Conservation (phyloP, 768 basidiomycete species). For the Crassisporium funariophilum region DNA sequence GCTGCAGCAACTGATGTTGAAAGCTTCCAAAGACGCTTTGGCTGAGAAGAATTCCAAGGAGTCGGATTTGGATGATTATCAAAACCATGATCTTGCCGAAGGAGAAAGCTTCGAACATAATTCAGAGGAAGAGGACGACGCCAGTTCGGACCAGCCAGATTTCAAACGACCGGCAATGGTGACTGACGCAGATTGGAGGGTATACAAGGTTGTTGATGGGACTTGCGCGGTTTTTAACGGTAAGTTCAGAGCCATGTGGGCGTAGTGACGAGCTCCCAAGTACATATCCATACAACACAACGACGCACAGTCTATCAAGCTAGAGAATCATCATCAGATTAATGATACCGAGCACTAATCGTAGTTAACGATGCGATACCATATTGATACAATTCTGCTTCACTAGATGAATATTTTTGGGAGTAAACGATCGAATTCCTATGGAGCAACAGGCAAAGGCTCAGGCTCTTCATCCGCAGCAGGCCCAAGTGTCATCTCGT, state of each 20-base stretch:
- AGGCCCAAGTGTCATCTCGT: slow-evolving; percentile 79
- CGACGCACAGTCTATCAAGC: too few species aligned
- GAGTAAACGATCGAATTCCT: too few species aligned
- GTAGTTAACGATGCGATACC: too few species aligned
- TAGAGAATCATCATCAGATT: too few species aligned
- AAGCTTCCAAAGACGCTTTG: slow-evolving; percentile 8
- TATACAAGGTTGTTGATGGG: slow-evolving; percentile 50
- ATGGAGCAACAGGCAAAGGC: too few species aligned
- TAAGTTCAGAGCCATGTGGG: slow-evolving; percentile 70
- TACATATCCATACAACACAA: too few species aligned
- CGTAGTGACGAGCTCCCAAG: too few species aligned
- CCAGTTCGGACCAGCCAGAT: background rate
- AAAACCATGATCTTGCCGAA: slow-evolving; percentile 28
- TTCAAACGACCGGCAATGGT: slow-evolving; percentile 28
- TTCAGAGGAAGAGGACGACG: slow-evolving; percentile 13
- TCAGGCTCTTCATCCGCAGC: slow-evolving; percentile 26
- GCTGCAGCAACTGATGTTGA: slow-evolving; percentile 48
- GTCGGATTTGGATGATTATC: too few species aligned
- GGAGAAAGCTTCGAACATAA: slow-evolving; percentile 23
- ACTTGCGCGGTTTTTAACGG: slow-evolving; percentile 52
- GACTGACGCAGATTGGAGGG: slow-evolving; percentile 51
- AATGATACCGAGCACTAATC: too few species aligned
- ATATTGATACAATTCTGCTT: too few species aligned
- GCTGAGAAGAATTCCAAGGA: slow-evolving; percentile 10
- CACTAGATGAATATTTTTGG: too few species aligned